Base-by-base conservation (phyloP, 1,284 basidiomycete species). In the Xanthoconium separans region DNA sequence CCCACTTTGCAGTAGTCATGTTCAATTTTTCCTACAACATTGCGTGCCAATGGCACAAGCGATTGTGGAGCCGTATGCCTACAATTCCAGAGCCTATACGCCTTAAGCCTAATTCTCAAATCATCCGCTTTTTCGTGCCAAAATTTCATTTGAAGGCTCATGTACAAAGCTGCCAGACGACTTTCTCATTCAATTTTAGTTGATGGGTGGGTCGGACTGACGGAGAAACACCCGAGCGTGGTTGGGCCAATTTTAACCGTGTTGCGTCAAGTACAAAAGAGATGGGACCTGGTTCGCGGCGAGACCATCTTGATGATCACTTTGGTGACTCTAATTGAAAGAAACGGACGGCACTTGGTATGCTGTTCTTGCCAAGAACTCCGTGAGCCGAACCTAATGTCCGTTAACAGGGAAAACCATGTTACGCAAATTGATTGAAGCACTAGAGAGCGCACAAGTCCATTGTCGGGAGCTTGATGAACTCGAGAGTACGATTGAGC, bases 91-190 rank as follows among this genome's bases (percentile, higher is more conserved):
- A 43, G 22, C 4, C 1, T 9, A 10, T 53, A 6, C 13, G 1
- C 0, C 1, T 53, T 1, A 11, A 53, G 1, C 16, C 30, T 2
- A 2, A 37, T 2, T 0, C 1, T 12, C 53, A 53, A 34, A 31
- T 33, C 6, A 1, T 53, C 4, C n/a, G 0, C 0, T 53, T 53
- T 11, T 53, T 53, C 2, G 6, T 53, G 0, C 48, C 29, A 0
- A 53, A 51, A 8, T 51, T 53, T 16, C 51, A 53, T 43, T 48
- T 53, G 5, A 40, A 52, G 18, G 40, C 40, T 1, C 51, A 53
- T n/a, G 40, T 53, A 1, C 39, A 53, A 43, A 51, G 15, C 11
- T 53, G 51, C 24, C 51, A 53, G 16, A 51, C 40, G 0, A 6
- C 13, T 0, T 37, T 53, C 24, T 43, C 48, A 11, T 53, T 51